A percentile compares a stretch with the other conserved stretches of the same genome.
Evolutionary conservation across 495 filamentous ascomycete species (phyloP).

Genomic region (Ascodesmis nigricans): DNA sequence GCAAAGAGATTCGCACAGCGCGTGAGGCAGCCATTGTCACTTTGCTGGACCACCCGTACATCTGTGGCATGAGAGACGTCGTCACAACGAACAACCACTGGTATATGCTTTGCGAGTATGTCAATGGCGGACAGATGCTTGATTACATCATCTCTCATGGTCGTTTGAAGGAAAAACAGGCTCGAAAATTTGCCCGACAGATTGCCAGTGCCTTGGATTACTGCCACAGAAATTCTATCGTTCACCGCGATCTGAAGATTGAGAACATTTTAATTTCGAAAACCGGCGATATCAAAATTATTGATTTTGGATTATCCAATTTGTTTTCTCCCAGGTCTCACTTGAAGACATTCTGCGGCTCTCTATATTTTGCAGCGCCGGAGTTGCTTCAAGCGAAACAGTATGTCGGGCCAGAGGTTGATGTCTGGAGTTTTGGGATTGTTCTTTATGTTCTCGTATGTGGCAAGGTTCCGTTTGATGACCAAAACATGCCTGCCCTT

Average conservation of each 20-base stretch:
- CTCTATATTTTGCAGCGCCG: conserved; percentile 92
- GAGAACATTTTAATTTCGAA: conserved; percentile 99
- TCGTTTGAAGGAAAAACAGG: conserved; percentile 93
- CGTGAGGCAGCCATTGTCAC: conserved; percentile 94
- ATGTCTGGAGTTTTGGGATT: conserved; percentile 98
- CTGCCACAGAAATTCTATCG: conserved; percentile 96
- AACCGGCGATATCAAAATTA: conserved; percentile 98
- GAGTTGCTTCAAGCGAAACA: conserved; percentile 83
- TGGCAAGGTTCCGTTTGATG: conserved; percentile 95
- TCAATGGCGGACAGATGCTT: conserved; percentile 98
- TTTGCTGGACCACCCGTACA: conserved; percentile 83
- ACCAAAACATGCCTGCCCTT: conserved; percentile 95
- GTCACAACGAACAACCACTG: conserved; percentile 92
- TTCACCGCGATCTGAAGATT: conserved; percentile 94
- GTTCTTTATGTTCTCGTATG: conserved; percentile 97
- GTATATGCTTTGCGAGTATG: conserved; percentile 99
- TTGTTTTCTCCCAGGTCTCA: conserved; percentile 71
- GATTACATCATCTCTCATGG: conserved; percentile 99
- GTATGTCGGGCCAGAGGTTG: conserved; percentile 91
- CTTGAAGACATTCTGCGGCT: conserved; percentile 93
- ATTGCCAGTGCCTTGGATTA: conserved; percentile 98
- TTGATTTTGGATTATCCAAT: conserved; percentile 96
- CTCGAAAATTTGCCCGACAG: conserved; percentile 89
- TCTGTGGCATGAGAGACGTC: conserved; percentile 90
- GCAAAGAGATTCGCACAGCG: conserved; percentile 91